phyloP scores from a whole-genome alignment of 2,329 filamentous ascomycete genomes.

The Fusarium subtropicale region DNA sequence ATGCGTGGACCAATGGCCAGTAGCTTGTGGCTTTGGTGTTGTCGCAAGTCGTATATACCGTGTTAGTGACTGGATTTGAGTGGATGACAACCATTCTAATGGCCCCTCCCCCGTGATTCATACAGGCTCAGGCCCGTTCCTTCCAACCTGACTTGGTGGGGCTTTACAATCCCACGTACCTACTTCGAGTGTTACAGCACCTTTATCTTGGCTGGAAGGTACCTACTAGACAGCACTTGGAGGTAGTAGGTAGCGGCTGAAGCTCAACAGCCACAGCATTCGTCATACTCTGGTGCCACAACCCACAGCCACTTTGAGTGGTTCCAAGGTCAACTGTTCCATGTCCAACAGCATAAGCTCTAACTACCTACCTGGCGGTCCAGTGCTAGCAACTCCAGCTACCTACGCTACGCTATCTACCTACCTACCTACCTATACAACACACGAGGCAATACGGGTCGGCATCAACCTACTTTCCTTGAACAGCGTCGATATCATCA shows the following conservation, averaged over 20 bases:
- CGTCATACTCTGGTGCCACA: conserved; percentile 28
- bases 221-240: neutral
- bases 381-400: conserved; percentile 31
- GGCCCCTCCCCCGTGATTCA: conserved; percentile 34
- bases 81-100: conserved; percentile 23
- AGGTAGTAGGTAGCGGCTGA: neutral
- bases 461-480: conserved; percentile 1
- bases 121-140: conserved; percentile 4
- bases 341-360: conserved; percentile 36
- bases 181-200: neutral
- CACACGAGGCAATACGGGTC: conserved; percentile 2
- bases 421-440: conserved; percentile 1
- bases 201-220: neutral
- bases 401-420: conserved; percentile 9
- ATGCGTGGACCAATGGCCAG: conserved; percentile 25
- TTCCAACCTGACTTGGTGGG: conserved; percentile 1
- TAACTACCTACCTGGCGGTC: conserved; percentile 1
- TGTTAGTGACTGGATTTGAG: conserved; percentile 40
- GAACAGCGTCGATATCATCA: conserved; percentile 3
- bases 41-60: conserved; percentile 24
- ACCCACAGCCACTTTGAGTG: conserved; percentile 15
- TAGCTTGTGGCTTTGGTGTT: conserved; percentile 24
- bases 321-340: conserved; percentile 24
- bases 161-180: neutral
- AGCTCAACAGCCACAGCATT: conserved; percentile 27